phyloP scores from a whole-genome alignment of 148 eudicot species.

The Camellia sinensis region DNA sequence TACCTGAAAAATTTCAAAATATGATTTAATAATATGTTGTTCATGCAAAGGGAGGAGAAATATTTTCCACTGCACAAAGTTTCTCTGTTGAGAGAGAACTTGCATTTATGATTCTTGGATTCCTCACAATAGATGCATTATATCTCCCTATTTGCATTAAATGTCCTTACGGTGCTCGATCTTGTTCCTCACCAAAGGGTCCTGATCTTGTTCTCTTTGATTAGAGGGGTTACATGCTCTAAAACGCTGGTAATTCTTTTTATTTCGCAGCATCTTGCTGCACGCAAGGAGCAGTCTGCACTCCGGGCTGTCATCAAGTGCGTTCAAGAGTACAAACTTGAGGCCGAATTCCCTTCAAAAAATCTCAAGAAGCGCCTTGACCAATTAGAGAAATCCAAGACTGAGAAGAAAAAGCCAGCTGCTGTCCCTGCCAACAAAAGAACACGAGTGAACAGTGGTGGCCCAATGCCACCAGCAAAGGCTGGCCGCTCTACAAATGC shows the following conservation, averaged over 20 bases:
- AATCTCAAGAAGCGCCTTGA: slow-evolving; percentile 80
- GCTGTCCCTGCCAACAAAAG: slow-evolving; percentile 76
- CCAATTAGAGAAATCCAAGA: slow-evolving; percentile 77
- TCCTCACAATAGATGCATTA: background rate
- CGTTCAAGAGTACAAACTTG: slow-evolving; percentile 92
- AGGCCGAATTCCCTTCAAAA: slow-evolving; percentile 65
- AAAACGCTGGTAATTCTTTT: background rate
- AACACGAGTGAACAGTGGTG: slow-evolving; percentile 71
- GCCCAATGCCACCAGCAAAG: slow-evolving; percentile 99
- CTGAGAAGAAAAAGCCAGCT: slow-evolving; percentile 66
- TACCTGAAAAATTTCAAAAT: background rate
- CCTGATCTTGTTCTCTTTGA: background rate
- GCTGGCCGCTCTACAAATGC: slow-evolving; percentile 85
- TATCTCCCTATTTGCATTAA: background rate
- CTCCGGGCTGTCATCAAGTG: slow-evolving; percentile 85
- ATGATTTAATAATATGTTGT: background rate
- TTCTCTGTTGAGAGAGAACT: background rate
- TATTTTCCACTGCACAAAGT: background rate
- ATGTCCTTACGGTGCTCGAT: too few species aligned
- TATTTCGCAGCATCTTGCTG: slow-evolving; percentile 64
- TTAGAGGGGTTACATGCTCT: background rate
- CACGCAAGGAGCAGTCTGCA: slow-evolving; percentile 92
- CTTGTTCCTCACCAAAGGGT: too few species aligned
- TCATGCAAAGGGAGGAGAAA: background rate
- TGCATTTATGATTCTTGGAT: background rate